A percentile compares a stretch with the other conserved stretches of the same genome.
These are phyloP conservation scores for Tricholoma saponaceum DNA, from an alignment of 768 basidiomycete species.

Conservation along the genomic window DNA sequence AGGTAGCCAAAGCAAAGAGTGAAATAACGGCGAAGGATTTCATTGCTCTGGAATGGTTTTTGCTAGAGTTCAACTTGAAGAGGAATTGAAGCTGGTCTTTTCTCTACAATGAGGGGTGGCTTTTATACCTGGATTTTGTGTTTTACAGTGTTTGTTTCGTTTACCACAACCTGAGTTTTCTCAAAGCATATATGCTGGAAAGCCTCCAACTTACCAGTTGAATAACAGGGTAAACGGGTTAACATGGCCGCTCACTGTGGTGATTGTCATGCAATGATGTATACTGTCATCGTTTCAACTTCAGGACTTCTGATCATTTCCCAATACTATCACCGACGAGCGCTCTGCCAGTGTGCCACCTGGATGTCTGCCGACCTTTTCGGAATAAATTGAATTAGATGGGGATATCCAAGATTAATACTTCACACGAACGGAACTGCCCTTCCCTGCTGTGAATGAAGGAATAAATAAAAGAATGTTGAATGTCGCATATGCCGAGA, in stretches of 20 bases:
- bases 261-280: background rate
- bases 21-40: background rate
- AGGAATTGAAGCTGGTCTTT: background rate
- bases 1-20: conserved; percentile 1
- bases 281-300: background rate
- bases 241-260: background rate
- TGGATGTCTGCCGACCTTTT: background rate
- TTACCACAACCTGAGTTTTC: background rate
- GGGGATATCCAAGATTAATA: background rate
- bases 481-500: background rate
- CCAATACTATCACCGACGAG: background rate
- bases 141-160: background rate
- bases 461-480: background rate
- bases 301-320: background rate
- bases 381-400: background rate
- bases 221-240: background rate
- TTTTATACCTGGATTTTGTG: background rate
- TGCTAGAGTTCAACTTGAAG: conserved; percentile 2
- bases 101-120: background rate
- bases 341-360: background rate
- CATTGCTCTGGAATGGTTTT: conserved; percentile 2
- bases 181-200: no score
- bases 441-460: background rate
- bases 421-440: background rate
- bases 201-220: no score